Base-by-base conservation (phyloP, 345 rosid genomes). In the Moricandia arvensis region DNA sequence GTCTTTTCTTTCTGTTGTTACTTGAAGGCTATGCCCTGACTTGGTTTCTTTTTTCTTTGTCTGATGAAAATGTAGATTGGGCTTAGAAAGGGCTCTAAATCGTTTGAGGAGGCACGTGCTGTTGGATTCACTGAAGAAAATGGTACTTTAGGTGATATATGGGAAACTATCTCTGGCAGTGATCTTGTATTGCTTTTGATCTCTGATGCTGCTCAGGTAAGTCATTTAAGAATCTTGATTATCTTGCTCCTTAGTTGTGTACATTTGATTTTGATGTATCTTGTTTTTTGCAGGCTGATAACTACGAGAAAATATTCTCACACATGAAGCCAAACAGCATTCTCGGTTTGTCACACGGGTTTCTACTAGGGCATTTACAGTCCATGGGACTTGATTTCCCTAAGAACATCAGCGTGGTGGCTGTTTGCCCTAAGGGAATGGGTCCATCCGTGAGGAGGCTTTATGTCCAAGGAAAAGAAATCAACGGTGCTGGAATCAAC, bases 291-390 rank as follows among this genome's bases (percentile, higher is more conserved):
- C 87, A 93, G 98, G 97, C 96, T 8, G 97, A 93, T 78, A 91
- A 86, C 79, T 87, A 87, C 73, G 98, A 88, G 73, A 87, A 91
- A 74, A 53, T 91, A 45, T 86, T 91, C 82, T 87, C 97, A 37
- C 86, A 85, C 86, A 88, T 93, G 98, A 93, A 89, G 61, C 96
- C 97, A 72, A 93, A 91, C 80, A 89, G 97, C 85, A 91, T 93
- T 43, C 98, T 93, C 0, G 97, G 98, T 66, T 88, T 93, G 77
- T 93, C 98, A 66, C 98, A 93, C 62, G 98, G 98, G 24, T 93
- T 93, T 73, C 90, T 93, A 61, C 84, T 93, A 38, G 94, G 96
- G 54, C 98, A 90, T 85, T 82, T 93, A 77, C 93, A 90, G 78
- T 85, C 96, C 2, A n/a, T 54, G 45, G 95, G 93, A 49, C 86